Base-by-base conservation (phyloP, 352 stramenopile genomes). In the Bremia lactucae region DNA sequence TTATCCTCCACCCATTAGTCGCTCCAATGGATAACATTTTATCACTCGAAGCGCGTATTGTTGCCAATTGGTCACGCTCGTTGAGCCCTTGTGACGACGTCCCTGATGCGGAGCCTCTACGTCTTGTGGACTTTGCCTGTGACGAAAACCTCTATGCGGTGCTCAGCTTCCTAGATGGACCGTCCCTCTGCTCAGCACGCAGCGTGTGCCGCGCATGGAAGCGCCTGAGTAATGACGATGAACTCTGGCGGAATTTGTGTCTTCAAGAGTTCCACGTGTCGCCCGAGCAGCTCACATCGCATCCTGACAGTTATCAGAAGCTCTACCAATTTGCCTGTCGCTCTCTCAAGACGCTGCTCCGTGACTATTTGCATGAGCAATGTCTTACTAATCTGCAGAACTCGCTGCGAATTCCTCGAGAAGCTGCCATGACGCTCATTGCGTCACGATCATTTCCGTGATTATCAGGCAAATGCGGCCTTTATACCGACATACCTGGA, bases 291-390 rank as follows among this genome's bases (percentile, higher is more conserved):
- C 62, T 91, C 19, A 31, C 54, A 10, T 55, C 57, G 49, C 64
- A 60, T 2, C 76, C 73, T 13, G 68, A 73, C 39, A 83, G 68
- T 28, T 85, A 79, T 46, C 68, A 76, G 50, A 61, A 68, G 43
- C 63, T 91, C 33, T 91, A 91, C 63, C 78, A 83, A 49, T 73
- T 76, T 46, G 65, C 79, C 26, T 73, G 68, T 28, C 63, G 73
- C 48, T 87, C 77, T 43, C 63, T 89, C 22, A 71, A 81, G 55
- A 55, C 51, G 28, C 57, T 89, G 13, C 75, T 89, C n/a, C 74
- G 74, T 25, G 77, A 89, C 22, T 75, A 83, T 22, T 67, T 89
- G 46, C 62, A 89, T 40, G 77, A 89, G 55, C 77, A 89, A 45
- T 85, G 77, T 26, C 60, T 89, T 7, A 39, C 51, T 38, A 83